Evolutionary conservation across 1,284 basidiomycete species (phyloP), one percentile per base, ranked within the genome.

Genomic region (Naganishia sp.): DNA sequence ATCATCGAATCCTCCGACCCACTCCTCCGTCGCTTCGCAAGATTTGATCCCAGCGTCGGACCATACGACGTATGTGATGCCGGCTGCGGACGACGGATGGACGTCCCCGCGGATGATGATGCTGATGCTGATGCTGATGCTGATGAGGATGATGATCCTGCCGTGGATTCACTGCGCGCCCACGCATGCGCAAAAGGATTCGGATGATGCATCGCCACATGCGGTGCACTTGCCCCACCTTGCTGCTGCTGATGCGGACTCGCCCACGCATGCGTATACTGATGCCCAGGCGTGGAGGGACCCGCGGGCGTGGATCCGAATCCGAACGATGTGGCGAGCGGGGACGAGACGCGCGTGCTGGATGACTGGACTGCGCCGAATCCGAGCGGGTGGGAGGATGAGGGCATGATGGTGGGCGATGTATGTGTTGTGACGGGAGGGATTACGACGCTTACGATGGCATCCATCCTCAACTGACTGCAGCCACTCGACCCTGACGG

Each of bases 291-390:
- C 53, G 53, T 55, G 6, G 18, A 36, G 6, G 53, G 53, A 18
- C 53, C 57, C 39, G 33, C 36, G 15, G 48, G 7, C 7, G 46
- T 25, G 28, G 15, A 10, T 49, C 46, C 46, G 48, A 61, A 61
- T 4, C 48, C 57, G 36, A 61, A 61, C 4, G 57, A 50, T 6
- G 48, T 61, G 33, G 48, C 48, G 46, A 61, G 57, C 10, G 57
- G 57, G 18, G 57, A 61, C 15, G 57, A 61, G 16, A 61, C 33
- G 39, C 55, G 39, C 21, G 46, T 60, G 31, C 31, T 16, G 9
- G 44, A 42, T 49, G 33, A 9, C 11, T 50, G 36, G 25, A 61
- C 53, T 25, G 33, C 57, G 31, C 48, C 57, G 28, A 60, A 60
- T 10, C 46, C 57, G 31, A 60, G 44, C 15, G 57, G 48, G 28